phyloP scores from a whole-genome alignment of 2,329 filamentous ascomycete genomes.

The Neophaeococcomyces aloes region DNA sequence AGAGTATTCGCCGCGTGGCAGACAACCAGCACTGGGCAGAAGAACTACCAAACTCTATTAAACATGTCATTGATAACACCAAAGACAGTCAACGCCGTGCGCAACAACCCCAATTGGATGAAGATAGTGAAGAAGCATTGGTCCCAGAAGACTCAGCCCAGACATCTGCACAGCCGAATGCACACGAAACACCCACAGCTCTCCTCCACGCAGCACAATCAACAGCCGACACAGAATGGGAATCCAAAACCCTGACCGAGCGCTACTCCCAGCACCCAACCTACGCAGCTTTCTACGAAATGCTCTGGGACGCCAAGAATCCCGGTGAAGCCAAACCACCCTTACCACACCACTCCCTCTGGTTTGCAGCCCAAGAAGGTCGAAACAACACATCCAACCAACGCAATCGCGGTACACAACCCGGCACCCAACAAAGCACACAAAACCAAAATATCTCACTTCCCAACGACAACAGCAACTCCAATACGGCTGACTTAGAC shows the following conservation, averaged over 20 bases:
- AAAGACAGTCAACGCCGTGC: constrained; percentile 20
- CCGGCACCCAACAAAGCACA: constrained; percentile 11
- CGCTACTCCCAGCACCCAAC: constrained; percentile 50
- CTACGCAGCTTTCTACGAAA: constrained; percentile 51
- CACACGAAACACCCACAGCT: constrained; percentile 10
- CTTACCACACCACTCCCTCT: constrained; percentile 47
- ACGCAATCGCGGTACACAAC: not conserved
- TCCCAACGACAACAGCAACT: constrained; percentile 13
- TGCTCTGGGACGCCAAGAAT: constrained; percentile 52
- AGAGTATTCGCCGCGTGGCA: constrained; percentile 46
- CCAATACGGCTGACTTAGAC: not conserved
- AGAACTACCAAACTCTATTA: constrained; percentile 35
- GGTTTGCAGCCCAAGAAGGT: constrained; percentile 48
- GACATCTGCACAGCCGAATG: constrained; percentile 21
- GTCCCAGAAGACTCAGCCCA: constrained; percentile 28
- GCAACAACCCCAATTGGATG: constrained; percentile 25
- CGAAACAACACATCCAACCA: not conserved
- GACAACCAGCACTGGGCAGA: constrained; percentile 44
- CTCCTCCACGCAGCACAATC: constrained; percentile 21
- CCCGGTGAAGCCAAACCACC: constrained; percentile 43
- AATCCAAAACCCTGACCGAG: constrained; percentile 20
- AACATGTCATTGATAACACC: constrained; percentile 32
- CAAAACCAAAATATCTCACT: constrained; percentile 19
- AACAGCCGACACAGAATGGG: constrained; percentile 16
- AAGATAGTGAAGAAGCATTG: constrained; percentile 29